phyloP scores from a whole-genome alignment of 192 early-diverging fungal genomes.

The Coemansia asiatica region DNA sequence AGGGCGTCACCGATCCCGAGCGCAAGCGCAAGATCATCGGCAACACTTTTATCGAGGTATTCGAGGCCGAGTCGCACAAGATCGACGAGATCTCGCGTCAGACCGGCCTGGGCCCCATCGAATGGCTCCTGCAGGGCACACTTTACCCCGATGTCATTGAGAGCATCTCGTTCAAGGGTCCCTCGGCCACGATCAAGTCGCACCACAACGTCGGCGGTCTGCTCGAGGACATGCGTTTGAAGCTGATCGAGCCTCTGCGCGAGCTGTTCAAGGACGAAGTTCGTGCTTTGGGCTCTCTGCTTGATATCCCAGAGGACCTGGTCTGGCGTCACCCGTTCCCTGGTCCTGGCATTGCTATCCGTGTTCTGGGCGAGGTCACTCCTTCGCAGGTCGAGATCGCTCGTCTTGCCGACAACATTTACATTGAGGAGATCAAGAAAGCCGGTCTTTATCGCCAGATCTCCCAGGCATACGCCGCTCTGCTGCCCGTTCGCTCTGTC shows the following conservation, averaged over 20 bases:
- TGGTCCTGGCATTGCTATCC: slow-evolving; percentile 98
- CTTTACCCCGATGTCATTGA: slow-evolving; percentile 99
- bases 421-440: slow-evolving; percentile 99
- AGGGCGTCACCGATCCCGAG: slow-evolving; percentile 94
- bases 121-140: slow-evolving; percentile 96
- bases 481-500: slow-evolving; percentile 92
- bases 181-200: slow-evolving; percentile 97
- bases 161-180: slow-evolving; percentile 98
- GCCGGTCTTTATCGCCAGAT: slow-evolving; percentile 96
- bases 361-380: slow-evolving; percentile 95
- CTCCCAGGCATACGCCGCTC: slow-evolving; percentile 95
- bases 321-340: slow-evolving; percentile 99
- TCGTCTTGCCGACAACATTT: slow-evolving; percentile 92
- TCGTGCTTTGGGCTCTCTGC: slow-evolving; percentile 86
- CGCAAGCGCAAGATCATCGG: slow-evolving; percentile 99
- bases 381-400: slow-evolving; percentile 92
- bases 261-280: slow-evolving; percentile 99
- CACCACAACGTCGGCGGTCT: slow-evolving; percentile 99
- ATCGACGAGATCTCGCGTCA: slow-evolving; percentile 80
- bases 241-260: slow-evolving; percentile 96
- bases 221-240: slow-evolving; percentile 94
- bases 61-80: slow-evolving; percentile 86
- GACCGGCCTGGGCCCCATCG: slow-evolving; percentile 74
- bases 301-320: slow-evolving; percentile 90
- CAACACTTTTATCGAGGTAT: slow-evolving; percentile 98